These are phyloP conservation scores for Populus simonii DNA, from an alignment of 345 rosid genomes.

Conservation along the genomic window DNA sequence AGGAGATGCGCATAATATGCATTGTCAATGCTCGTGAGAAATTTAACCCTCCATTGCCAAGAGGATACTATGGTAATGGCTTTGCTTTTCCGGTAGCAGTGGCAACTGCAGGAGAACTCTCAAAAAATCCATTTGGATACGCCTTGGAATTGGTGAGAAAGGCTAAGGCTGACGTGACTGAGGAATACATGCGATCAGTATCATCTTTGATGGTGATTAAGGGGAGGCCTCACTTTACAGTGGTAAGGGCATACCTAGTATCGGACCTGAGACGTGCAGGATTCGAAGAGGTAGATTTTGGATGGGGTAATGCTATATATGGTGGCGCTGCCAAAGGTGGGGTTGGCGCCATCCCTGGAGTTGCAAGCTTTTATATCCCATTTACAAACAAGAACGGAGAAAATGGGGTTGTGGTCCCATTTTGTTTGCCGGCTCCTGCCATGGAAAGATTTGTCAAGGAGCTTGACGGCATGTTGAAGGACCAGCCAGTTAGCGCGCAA, in stretches of 20 bases:
- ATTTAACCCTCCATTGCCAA: neutral
- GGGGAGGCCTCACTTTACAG: neutral
- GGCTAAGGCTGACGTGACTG: constrained; percentile 22
- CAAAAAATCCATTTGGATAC: constrained; percentile 26
- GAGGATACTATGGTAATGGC: constrained; percentile 46
- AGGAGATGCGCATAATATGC: constrained; percentile 13
- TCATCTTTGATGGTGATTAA: constrained; percentile 18
- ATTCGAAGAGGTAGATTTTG: constrained; percentile 19
- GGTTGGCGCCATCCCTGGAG: neutral
- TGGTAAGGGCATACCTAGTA: neutral
- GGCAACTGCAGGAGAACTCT: constrained; percentile 20
- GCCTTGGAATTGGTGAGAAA: constrained; percentile 32
- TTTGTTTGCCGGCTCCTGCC: constrained; percentile 15
- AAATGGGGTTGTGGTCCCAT: constrained; percentile 15
- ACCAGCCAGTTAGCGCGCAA: neutral
- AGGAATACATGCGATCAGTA: constrained; percentile 21
- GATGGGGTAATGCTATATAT: constrained; percentile 27
- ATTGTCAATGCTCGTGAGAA: neutral
- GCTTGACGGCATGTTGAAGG: neutral
- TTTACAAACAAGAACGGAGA: constrained; percentile 17
- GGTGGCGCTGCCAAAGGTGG: constrained; percentile 20
- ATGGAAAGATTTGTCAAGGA: constrained; percentile 25
- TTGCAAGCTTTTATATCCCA: neutral
- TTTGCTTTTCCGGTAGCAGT: constrained; percentile 24
- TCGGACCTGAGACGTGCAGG: constrained; percentile 1